Evolutionary conservation across 768 basidiomycete species (phyloP).

Genomic region (Rhizopogon sp.): DNA sequence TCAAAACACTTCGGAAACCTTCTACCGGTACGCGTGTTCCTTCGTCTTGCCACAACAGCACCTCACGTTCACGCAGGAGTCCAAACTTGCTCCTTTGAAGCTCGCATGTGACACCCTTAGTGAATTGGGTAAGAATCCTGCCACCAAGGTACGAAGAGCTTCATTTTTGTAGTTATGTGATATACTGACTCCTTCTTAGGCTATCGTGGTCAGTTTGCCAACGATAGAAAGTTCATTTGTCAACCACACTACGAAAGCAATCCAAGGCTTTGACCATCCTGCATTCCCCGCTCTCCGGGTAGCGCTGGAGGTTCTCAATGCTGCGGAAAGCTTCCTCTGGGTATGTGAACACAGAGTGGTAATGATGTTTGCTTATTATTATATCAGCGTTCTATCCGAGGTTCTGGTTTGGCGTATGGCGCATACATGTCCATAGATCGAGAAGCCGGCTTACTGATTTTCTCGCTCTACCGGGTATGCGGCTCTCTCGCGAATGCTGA

Average conservation of each 20-base stretch:
- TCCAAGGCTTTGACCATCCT: constrained; percentile 74
- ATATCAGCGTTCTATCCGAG: constrained; percentile 77
- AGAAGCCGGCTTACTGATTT: constrained; percentile 73
- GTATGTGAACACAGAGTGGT: constrained; percentile 31
- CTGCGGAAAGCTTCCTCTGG: constrained; percentile 94
- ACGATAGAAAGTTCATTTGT: constrained; percentile 94
- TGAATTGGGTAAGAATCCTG: constrained; percentile 66
- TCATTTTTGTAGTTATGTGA: constrained; percentile 3
- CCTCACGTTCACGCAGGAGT: constrained; percentile 31
- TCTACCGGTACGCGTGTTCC: constrained; percentile 48
- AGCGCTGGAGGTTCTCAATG: constrained; percentile 85
- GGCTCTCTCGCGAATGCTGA: not conserved
- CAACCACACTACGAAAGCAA: constrained; percentile 70
- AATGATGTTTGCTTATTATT: constrained; percentile 7
- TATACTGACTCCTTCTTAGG: constrained; percentile 35
- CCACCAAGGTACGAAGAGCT: constrained; percentile 49
- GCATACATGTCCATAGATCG: constrained; percentile 69
- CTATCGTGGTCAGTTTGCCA: constrained; percentile 81
- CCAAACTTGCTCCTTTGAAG: constrained; percentile 60
- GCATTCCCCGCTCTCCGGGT: constrained; percentile 84
- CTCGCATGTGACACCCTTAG: constrained; percentile 67
- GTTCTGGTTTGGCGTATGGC: constrained; percentile 94
- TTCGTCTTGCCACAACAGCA: not conserved
- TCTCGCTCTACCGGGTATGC: constrained; percentile 74
- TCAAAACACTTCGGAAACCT: constrained; percentile 57